Evolutionary conservation across 2,329 filamentous ascomycete genomes (phyloP).

Genomic region (Phialophora verrucosa): DNA sequence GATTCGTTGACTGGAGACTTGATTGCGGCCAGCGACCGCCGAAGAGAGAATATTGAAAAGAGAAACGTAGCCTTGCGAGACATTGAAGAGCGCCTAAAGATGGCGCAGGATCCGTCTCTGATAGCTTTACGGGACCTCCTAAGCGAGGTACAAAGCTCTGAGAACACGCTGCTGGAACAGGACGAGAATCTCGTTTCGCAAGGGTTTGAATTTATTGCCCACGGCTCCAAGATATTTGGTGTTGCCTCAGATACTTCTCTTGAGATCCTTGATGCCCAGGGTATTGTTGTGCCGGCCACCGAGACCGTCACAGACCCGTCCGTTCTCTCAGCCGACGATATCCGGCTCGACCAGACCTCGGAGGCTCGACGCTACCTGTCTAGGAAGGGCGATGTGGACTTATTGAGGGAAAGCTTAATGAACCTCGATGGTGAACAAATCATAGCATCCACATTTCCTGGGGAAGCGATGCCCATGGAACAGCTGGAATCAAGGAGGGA

Average conservation of each 20-base stretch:
- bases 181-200: slow-evolving; percentile 15
- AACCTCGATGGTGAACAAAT: slow-evolving; percentile 7
- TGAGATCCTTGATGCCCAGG: slow-evolving; percentile 18
- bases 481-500: slow-evolving; percentile 8
- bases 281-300: background rate
- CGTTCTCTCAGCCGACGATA: slow-evolving; percentile 11
- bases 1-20: background rate
- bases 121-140: slow-evolving; percentile 1
- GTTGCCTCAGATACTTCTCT: slow-evolving; percentile 8
- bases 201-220: background rate
- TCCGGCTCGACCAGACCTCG: slow-evolving; percentile 15
- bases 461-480: background rate
- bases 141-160: slow-evolving; percentile 3
- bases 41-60: slow-evolving; percentile 1
- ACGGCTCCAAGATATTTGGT: slow-evolving; percentile 20
- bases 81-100: background rate
- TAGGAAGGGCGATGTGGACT: slow-evolving; percentile 22
- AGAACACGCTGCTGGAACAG: slow-evolving; percentile 4
- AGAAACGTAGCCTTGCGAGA: background rate
- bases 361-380: slow-evolving; percentile 22
- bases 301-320: background rate
- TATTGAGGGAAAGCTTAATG: slow-evolving; percentile 15
- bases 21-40: background rate
- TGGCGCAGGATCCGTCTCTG: background rate
- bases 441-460: background rate